Percentiles rank a stretch among this genome's conserved stretches.
Evolutionary conservation across 305 asterid species (phyloP).

Genomic region (Fraxinus latifolia): DNA sequence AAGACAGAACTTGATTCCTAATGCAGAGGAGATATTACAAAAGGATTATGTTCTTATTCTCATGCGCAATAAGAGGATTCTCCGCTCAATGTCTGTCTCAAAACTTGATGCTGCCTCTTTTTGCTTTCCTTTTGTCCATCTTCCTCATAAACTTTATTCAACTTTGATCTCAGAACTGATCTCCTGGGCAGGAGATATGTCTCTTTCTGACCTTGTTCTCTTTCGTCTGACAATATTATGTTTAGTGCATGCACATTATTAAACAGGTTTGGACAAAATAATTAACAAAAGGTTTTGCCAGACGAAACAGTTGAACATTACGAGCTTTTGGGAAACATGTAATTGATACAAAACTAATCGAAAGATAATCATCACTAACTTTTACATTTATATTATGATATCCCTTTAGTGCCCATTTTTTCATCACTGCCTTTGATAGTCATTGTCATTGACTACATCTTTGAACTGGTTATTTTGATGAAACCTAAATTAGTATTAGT

Average conservation of each 20-base stretch:
- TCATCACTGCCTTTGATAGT: not conserved
- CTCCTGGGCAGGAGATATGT: too few species aligned
- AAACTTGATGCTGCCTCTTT: constrained; percentile 20
- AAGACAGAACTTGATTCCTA: constrained; percentile 31
- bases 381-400: not conserved
- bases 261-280: not conserved
- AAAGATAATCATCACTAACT: not conserved
- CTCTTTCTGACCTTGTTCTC: too few species aligned
- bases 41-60: constrained; percentile 47
- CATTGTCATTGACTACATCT: not conserved
- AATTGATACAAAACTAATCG: not conserved
- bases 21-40: constrained; percentile 28
- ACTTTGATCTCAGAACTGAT: too few species aligned
- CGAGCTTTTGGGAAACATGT: too few species aligned
- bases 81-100: not conserved
- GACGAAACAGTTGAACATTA: not conserved
- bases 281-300: not conserved
- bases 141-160: too few species aligned
- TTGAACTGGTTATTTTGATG: not conserved
- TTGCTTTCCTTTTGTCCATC: not conserved
- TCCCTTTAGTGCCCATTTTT: not conserved
- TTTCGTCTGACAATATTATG: too few species aligned
- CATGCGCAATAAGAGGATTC: constrained; percentile 33
- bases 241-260: not conserved
- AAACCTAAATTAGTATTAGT: not conserved